phyloP scores from a whole-genome alignment of 2,329 filamentous ascomycete genomes.

The Aureobasidium zeae region DNA sequence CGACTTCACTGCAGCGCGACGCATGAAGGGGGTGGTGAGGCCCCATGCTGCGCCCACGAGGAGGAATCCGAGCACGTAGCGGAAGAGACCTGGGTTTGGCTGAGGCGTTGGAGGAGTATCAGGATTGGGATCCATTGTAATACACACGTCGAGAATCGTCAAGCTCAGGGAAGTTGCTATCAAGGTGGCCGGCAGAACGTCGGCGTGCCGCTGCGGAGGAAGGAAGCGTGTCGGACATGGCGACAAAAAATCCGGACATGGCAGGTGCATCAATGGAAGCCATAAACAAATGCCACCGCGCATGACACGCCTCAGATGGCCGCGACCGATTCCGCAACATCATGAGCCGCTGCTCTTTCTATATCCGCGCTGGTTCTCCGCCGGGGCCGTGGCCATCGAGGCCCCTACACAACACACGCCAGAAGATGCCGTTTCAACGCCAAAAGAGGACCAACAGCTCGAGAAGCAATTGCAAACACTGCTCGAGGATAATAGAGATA shows the following conservation, averaged over 20 bases:
- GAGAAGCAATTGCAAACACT: not conserved
- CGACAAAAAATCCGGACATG: not conserved
- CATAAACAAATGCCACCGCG: constrained; percentile 15
- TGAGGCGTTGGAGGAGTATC: constrained; percentile 20
- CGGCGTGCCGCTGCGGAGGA: constrained; percentile 2
- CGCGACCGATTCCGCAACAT: not conserved
- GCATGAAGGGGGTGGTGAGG: constrained; percentile 81
- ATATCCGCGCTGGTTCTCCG: constrained; percentile 8
- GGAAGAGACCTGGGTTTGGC: constrained; percentile 49
- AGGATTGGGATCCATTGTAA: constrained; percentile 24
- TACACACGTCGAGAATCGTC: not conserved
- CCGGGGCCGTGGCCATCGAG: not conserved
- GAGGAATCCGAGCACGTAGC: constrained; percentile 81
- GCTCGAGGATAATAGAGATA: not conserved
- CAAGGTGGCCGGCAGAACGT: constrained; percentile 1
- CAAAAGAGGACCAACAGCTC: too few species aligned
- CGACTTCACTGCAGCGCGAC: constrained; percentile 61
- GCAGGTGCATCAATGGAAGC: too few species aligned
- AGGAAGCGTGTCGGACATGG: too few species aligned
- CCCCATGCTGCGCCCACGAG: constrained; percentile 90
- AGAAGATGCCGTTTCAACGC: not conserved
- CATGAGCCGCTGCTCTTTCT: not conserved
- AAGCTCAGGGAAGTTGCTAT: not conserved
- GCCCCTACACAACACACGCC: not conserved
- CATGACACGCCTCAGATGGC: constrained; percentile 6